Base-by-base conservation (phyloP, 225 moss, liverwort and hornwort species). In the Pleurozium schreberi region DNA sequence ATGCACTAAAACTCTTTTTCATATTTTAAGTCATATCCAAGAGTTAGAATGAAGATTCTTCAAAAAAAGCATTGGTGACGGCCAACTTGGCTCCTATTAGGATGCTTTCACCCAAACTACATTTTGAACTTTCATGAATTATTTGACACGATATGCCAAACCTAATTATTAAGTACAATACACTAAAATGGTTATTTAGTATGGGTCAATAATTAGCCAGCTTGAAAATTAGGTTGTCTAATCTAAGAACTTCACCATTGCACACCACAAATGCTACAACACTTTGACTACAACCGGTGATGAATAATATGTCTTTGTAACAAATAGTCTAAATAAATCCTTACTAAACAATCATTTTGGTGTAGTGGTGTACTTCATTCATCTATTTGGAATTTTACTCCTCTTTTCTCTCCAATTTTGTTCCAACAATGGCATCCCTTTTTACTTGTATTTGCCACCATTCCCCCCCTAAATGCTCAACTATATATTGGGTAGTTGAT, bases 141-240 rank as follows among this genome's bases (percentile, higher is more conserved):
- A 40, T 40, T 25, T 40, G 69, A 14, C 1, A 67, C 3, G n/a
- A 4, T 67, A 21, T 21, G 22, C 21, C 22, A 7, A 67, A 1
- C n/a, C 21, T 67, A 38, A 38, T 21, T 5, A 20, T 2, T 7
- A 6, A 0, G 4, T 12, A 19, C 4, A n/a, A 2, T 68, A 22
- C 23, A n/a, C 1, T 0, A 0, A 23, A 68, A 12, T 68, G 4
- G 2, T n/a, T 22, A 23, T 10, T 23, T n/a, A 12, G 7, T 23
- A 23, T 8, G 12, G 13, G 1, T 68, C 1, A 4, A 23, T 38
- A 21, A 67, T 67, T 67, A 36, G n/a, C 21, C 3, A n/a, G 1
- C 4, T 21, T 67, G 38, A 67, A 4, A 21, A 38, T 67, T n/a
- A 22, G n/a, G 12, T 67, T 67, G 33, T 14, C 2, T 6, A 20